Evolutionary conservation across 106 monocot genomes (phyloP).

Genomic region (Amphibolis antarctica): DNA sequence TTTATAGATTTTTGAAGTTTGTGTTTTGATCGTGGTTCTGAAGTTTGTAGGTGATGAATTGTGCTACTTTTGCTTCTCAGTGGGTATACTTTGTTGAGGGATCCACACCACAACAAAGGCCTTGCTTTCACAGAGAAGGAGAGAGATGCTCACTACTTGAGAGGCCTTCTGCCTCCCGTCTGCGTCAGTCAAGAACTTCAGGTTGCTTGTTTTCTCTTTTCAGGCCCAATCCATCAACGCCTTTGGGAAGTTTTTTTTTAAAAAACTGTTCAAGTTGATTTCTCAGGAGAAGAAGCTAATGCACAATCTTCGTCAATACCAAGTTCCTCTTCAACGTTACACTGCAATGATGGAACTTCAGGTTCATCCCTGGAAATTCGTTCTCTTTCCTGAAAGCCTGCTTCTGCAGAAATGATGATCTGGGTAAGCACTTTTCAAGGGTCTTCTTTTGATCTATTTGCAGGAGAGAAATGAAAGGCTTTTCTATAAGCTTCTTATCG

Average conservation of each 20-base stretch:
- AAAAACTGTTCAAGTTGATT: neutral
- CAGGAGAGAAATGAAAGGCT: constrained; percentile 40
- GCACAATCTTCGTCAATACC: constrained; percentile 59
- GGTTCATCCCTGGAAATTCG: constrained; percentile 9
- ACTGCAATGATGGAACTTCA: constrained; percentile 72
- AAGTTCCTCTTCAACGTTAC: constrained; percentile 66
- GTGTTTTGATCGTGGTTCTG: too few species aligned
- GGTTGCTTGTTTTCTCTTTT: constrained; percentile 16
- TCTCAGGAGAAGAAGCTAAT: constrained; percentile 57
- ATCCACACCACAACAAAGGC: constrained; percentile 82
- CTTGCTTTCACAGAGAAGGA: constrained; percentile 71
- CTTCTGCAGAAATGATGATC: neutral
- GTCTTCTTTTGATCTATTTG: neutral
- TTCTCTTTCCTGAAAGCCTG: neutral
- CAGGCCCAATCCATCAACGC: neutral
- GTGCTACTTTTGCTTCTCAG: constrained; percentile 10
- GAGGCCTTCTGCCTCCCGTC: constrained; percentile 64
- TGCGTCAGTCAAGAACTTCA: constrained; percentile 49
- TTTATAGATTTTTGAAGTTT: too few species aligned
- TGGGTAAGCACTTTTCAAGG: neutral
- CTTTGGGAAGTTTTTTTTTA: neutral
- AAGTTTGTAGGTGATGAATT: neutral
- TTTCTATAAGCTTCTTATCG: constrained; percentile 34
- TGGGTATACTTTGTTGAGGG: constrained; percentile 65
- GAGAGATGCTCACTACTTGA: constrained; percentile 65